Conservation (phyloP, 2,329 filamentous ascomycete genomes). For the Amauroascus niger region DNA sequence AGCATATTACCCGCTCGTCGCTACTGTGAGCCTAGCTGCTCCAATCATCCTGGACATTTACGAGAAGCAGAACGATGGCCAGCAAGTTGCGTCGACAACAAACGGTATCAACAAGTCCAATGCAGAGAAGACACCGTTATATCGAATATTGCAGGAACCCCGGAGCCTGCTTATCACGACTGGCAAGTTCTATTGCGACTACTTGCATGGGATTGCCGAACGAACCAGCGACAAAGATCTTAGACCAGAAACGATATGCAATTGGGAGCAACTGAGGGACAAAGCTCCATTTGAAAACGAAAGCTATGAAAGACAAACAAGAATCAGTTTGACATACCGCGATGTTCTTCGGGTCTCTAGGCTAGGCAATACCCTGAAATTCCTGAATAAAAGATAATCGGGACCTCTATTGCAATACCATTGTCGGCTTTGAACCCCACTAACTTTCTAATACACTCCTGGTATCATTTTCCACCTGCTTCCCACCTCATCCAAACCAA, state of each 20-base stretch:
- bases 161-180: conserved; percentile 57
- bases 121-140: conserved; percentile 26
- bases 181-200: conserved; percentile 45
- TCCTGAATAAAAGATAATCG: conserved; percentile 25
- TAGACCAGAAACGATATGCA: conserved; percentile 42
- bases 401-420: background rate
- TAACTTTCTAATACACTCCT: conserved; percentile 25
- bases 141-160: conserved; percentile 69
- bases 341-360: conserved; percentile 78
- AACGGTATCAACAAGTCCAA: conserved; percentile 20
- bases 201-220: conserved; percentile 51
- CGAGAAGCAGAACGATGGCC: conserved; percentile 44
- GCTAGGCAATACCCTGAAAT: conserved; percentile 57
- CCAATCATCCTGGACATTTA: conserved; percentile 70
- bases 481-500: conserved; percentile 55
- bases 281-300: conserved; percentile 31
- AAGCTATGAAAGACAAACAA: conserved; percentile 40
- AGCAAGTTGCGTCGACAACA: conserved; percentile 39
- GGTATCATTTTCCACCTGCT: conserved; percentile 69
- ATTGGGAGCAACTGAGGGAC: conserved; percentile 48
- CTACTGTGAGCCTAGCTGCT: conserved; percentile 76
- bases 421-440: background rate
- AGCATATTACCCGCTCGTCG: conserved; percentile 80
- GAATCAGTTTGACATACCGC: conserved; percentile 58
- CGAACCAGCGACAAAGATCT: conserved; percentile 55